Conservation (phyloP, 441 rosid genomes). For the Mallotus japonicus region DNA sequence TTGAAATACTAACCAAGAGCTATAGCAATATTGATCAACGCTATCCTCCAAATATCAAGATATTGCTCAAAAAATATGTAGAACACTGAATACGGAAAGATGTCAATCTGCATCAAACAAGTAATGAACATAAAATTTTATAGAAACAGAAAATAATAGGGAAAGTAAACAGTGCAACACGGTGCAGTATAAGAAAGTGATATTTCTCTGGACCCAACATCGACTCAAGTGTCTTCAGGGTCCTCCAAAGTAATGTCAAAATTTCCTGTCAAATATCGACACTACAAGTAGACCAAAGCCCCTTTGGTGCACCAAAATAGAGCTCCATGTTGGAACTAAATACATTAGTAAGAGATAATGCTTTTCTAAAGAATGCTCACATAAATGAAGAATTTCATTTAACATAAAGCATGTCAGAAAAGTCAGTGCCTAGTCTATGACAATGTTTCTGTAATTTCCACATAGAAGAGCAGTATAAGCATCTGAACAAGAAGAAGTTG, state of each 20-base stretch:
- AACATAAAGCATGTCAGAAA: not conserved
- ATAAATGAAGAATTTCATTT: not conserved
- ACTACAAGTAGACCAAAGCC: not conserved
- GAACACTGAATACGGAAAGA: conserved; percentile 93
- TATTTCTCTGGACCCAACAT: not conserved
- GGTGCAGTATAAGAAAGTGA: not conserved
- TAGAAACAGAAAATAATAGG: not conserved
- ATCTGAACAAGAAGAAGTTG: not conserved
- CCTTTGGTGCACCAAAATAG: not conserved
- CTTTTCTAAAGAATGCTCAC: not conserved
- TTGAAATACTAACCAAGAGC: conserved; percentile 68
- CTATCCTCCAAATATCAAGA: conserved; percentile 91
- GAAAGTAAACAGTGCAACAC: not conserved
- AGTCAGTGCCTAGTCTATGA: not conserved
- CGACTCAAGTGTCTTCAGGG: not conserved
- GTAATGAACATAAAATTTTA: not conserved
- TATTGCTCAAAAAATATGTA: conserved; percentile 98
- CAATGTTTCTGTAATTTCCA: conserved; percentile 3
- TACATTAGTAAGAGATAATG: not conserved
- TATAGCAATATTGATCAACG: conserved; percentile 77
- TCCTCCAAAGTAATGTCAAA: not conserved
- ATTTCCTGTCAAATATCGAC: not conserved
- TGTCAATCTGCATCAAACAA: conserved; percentile 64
- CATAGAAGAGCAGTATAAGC: not conserved
- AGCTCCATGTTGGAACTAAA: not conserved